Percentiles rank a stretch among this genome's conserved stretches.
phyloP scores from a whole-genome alignment of 2,329 filamentous ascomycete species.

The Trichoderma atroviride region DNA sequence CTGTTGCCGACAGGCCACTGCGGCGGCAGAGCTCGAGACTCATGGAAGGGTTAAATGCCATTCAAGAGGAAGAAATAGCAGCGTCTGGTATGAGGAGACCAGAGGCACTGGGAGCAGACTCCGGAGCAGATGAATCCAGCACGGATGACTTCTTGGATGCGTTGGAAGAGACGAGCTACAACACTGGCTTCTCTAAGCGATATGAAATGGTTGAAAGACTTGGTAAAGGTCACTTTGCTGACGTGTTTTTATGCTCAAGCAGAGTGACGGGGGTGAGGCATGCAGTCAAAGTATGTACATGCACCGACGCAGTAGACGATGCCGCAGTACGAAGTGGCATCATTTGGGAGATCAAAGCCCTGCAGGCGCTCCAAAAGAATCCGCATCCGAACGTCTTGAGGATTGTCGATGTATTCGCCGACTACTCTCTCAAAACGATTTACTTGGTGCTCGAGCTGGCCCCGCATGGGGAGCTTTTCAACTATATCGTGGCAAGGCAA shows the following conservation, averaged over 20 bases:
- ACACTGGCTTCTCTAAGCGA: not conserved
- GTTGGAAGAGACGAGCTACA: not conserved
- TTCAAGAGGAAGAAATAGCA: not conserved
- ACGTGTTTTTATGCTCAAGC: slow-evolving; percentile 75
- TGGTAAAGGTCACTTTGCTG: slow-evolving; percentile 85
- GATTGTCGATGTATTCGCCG: not conserved
- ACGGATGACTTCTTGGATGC: not conserved
- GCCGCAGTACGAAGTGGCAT: not conserved
- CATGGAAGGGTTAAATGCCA: not conserved
- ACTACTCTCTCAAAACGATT: slow-evolving; percentile 71
- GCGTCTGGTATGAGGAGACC: not conserved
- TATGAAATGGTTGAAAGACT: slow-evolving; percentile 77
- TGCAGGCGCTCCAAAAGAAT: not conserved
- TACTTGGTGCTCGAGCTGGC: slow-evolving; percentile 86
- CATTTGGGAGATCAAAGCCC: not conserved
- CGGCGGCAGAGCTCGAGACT: slow-evolving; percentile 6
- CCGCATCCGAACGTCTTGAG: slow-evolving; percentile 1
- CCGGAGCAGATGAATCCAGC: not conserved
- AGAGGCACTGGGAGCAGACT: not conserved
- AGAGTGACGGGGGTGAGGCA: slow-evolving; percentile 73
- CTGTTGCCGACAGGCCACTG: slow-evolving; percentile 5
- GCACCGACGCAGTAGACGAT: not conserved
- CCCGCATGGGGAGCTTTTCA: slow-evolving; percentile 86
- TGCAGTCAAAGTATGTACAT: slow-evolving; percentile 74
- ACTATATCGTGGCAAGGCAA: slow-evolving; percentile 81